A percentile compares a stretch with the other conserved stretches of the same genome.
Evolutionary conservation across 805 yeast species (phyloP).

Genomic region (Tetrapisispora phaffii): DNA sequence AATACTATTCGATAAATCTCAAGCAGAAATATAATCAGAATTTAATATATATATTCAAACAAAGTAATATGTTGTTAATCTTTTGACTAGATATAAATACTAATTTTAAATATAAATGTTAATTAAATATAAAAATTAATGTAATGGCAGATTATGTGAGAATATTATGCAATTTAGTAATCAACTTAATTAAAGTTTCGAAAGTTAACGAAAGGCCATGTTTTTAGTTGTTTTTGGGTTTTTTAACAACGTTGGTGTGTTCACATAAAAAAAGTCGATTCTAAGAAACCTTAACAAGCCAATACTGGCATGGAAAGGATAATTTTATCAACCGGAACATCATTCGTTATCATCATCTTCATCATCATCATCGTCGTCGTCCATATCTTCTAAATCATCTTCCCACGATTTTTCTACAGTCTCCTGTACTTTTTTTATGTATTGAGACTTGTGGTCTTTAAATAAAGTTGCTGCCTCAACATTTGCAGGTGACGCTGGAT

Average conservation of each 20-base stretch:
- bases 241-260: neutral
- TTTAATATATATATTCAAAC: too few species aligned
- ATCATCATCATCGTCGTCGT: constrained; percentile 32
- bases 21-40: too few species aligned
- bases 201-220: neutral
- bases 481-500: constrained; percentile 92
- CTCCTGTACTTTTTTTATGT: constrained; percentile 81
- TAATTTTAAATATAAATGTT: too few species aligned
- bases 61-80: too few species aligned
- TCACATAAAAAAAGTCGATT: neutral
- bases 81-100: too few species aligned
- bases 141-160: neutral
- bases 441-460: constrained; percentile 90
- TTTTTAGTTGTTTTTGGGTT: too few species aligned
- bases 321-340: neutral
- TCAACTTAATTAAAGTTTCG: neutral
- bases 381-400: constrained; percentile 47
- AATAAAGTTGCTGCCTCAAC: constrained; percentile 95
- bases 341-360: constrained; percentile 17
- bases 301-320: neutral
- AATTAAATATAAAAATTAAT: too few species aligned
- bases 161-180: neutral
- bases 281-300: too few species aligned
- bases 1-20: too few species aligned
- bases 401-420: constrained; percentile 94